Conservation (phyloP, 129 eudicot genomes). For the Calendula officinalis region DNA sequence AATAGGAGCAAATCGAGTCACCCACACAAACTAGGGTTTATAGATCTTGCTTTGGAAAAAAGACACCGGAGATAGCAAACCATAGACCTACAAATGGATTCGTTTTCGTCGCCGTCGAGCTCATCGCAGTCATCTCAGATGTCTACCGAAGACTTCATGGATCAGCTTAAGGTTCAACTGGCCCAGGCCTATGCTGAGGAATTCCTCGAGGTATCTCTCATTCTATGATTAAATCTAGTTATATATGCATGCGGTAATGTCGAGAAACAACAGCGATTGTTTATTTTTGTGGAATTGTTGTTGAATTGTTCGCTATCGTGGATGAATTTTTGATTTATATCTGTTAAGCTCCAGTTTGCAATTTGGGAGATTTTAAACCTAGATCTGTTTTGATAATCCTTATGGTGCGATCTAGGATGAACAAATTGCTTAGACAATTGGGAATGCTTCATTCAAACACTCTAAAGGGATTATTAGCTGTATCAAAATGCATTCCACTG, state of each 20-base stretch:
- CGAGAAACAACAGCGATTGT: too few relatives aligned
- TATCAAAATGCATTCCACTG: too few relatives aligned
- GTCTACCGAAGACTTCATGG: constrained; percentile 62
- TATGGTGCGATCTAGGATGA: background rate
- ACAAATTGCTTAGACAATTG: background rate
- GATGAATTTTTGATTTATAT: background rate
- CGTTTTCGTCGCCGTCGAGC: constrained; percentile 64
- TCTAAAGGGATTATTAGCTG: background rate
- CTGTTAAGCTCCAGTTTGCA: background rate
- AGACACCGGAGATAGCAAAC: constrained; percentile 7
- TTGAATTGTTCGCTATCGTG: background rate
- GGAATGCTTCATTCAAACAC: too few relatives aligned
- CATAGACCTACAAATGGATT: constrained; percentile 49
- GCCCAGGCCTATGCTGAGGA: constrained; percentile 93
- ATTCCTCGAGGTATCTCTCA: constrained; percentile 60
- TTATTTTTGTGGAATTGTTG: background rate
- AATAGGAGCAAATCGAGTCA: background rate
- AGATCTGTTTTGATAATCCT: background rate
- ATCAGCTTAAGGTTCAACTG: constrained; percentile 70
- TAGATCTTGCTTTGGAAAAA: background rate
- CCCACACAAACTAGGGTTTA: constrained; percentile 33
- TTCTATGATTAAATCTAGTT: background rate
- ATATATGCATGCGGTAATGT: background rate
- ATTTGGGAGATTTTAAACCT: background rate
- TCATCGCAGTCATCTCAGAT: constrained; percentile 55